Conservation (phyloP, 2,329 filamentous ascomycete species). For the Pyrenophora teres region DNA sequence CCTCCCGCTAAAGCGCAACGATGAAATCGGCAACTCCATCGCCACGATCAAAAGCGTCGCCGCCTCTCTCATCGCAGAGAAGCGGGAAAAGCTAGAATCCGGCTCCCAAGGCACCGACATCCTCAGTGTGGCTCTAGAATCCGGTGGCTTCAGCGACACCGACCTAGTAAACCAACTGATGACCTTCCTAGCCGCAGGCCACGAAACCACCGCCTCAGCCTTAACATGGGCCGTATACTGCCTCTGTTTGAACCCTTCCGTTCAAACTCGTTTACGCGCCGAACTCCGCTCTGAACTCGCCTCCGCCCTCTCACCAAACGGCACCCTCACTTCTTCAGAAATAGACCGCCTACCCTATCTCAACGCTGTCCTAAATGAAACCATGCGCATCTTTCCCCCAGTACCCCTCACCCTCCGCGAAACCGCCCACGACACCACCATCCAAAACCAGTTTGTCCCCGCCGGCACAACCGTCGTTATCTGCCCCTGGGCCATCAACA, state of each 20-base stretch:
- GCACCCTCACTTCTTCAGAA: constrained; percentile 58
- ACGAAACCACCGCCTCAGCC: constrained; percentile 62
- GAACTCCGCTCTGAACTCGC: constrained; percentile 57
- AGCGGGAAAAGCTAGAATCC: constrained; percentile 62
- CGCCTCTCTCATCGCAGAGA: constrained; percentile 69
- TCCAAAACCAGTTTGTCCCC: constrained; percentile 69
- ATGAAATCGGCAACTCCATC: constrained; percentile 45
- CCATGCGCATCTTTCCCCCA: constrained; percentile 73
- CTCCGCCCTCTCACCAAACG: constrained; percentile 44
- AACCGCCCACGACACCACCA: constrained; percentile 65
- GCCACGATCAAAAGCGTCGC: constrained; percentile 62
- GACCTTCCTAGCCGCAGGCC: constrained; percentile 79
- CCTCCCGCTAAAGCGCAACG: constrained; percentile 73
- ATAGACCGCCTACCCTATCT: constrained; percentile 76
- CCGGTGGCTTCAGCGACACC: constrained; percentile 75
- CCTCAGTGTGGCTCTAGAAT: constrained; percentile 77
- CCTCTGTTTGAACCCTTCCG: constrained; percentile 55
- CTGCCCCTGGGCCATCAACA: constrained; percentile 70
- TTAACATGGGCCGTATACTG: constrained; percentile 61
- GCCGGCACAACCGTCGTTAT: constrained; percentile 73
- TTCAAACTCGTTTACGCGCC: constrained; percentile 55
- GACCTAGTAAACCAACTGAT: constrained; percentile 87
- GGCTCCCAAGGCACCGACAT: constrained; percentile 68
- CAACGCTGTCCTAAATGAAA: constrained; percentile 77
- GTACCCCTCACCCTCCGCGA: constrained; percentile 73